Conservation (phyloP, 2,329 filamentous ascomycete genomes). For the Phyllosticta citriasiana region DNA sequence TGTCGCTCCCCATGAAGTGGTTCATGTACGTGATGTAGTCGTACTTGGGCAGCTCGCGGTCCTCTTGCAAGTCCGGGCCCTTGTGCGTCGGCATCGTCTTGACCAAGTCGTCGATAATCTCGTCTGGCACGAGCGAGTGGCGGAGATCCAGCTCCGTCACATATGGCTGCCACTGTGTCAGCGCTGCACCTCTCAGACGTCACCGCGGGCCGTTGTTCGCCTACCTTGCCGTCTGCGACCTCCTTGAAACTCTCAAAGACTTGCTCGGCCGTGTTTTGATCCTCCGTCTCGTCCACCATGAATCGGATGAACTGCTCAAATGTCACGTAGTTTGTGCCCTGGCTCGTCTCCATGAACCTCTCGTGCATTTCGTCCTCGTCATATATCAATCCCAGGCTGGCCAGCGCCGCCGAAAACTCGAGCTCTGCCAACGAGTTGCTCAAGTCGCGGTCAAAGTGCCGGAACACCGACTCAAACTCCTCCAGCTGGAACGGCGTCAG, state of each 20-base stretch:
- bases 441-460: conserved; percentile 91
- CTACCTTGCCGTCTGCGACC: conserved; percentile 86
- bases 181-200: background rate
- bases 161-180: conserved; percentile 53
- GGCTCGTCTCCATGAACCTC: conserved; percentile 81
- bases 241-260: conserved; percentile 97
- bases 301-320: conserved; percentile 99
- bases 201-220: conserved; percentile 13
- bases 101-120: conserved; percentile 87
- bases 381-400: conserved; percentile 90
- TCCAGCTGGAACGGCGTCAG: conserved; percentile 95
- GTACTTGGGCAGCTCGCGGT: conserved; percentile 76
- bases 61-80: conserved; percentile 77
- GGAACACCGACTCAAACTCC: conserved; percentile 96
- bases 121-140: conserved; percentile 90
- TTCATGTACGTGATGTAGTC: conserved; percentile 99
- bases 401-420: conserved; percentile 90
- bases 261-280: conserved; percentile 97
- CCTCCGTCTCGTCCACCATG: conserved; percentile 98
- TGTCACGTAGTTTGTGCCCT: conserved; percentile 67
- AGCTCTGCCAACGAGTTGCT: conserved; percentile 85
- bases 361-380: conserved; percentile 98
- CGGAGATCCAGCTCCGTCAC: conserved; percentile 95
- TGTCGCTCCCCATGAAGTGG: conserved; percentile 38
- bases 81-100: conserved; percentile 76